Percentiles rank a stretch among this genome's conserved stretches.
Conservation (phyloP, 371 early-diverging fungal genomes). For the Mycotypha africana region DNA sequence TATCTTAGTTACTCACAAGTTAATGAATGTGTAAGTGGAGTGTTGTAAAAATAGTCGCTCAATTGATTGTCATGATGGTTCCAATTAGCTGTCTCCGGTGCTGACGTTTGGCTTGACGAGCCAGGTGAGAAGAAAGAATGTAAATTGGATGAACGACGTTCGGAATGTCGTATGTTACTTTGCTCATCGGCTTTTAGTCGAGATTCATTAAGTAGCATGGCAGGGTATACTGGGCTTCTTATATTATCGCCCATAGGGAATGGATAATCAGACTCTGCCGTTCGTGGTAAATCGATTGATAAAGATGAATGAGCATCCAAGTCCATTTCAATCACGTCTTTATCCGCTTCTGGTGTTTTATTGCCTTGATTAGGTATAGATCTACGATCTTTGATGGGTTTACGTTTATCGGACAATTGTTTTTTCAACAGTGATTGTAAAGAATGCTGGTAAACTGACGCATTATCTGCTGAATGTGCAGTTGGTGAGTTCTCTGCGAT, state of each 20-base stretch:
- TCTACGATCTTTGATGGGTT: slow-evolving; percentile 9
- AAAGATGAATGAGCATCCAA: slow-evolving; percentile 11
- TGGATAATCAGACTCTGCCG: not conserved
- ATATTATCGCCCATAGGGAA: not conserved
- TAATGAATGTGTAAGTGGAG: too few relatives aligned
- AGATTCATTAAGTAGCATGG: slow-evolving; percentile 21
- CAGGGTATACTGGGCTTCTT: slow-evolving; percentile 23
- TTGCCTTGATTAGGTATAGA: slow-evolving; percentile 6
- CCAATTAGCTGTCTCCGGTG: not conserved
- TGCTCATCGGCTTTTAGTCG: not conserved
- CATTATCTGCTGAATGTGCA: not conserved
- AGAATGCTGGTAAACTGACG: slow-evolving; percentile 28
- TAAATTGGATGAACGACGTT: too few relatives aligned
- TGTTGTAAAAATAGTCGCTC: not conserved
- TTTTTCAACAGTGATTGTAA: slow-evolving; percentile 25
- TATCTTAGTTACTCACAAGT: too few relatives aligned
- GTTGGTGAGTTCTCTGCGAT: not conserved
- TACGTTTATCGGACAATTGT: slow-evolving; percentile 21
- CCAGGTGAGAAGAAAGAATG: too few relatives aligned
- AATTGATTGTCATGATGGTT: not conserved
- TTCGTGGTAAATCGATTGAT: not conserved
- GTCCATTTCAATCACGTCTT: slow-evolving; percentile 35
- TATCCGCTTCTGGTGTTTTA: slow-evolving; percentile 22
- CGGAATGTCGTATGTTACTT: not conserved
- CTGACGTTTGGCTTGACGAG: not conserved